A percentile compares a stretch with the other conserved stretches of the same genome.
Conservation (phyloP, 2,329 filamentous ascomycete species). For the Chrysoporthe austroafricana region DNA sequence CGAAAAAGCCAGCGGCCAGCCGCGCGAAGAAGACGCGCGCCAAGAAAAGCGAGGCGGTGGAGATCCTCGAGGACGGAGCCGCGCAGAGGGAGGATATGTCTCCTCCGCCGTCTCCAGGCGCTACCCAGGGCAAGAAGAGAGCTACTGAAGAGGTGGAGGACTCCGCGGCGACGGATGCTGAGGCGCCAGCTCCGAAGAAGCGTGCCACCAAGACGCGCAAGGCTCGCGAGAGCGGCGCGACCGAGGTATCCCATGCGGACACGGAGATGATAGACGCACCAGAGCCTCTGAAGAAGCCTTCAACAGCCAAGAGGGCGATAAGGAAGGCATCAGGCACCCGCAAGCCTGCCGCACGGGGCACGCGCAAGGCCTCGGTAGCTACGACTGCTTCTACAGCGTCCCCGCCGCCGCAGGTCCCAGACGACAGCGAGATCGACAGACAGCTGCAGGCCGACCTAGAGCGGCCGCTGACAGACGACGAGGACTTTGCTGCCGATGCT, state of each 20-base stretch:
- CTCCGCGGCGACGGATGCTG: slow-evolving; percentile 45
- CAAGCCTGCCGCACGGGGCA: slow-evolving; percentile 47
- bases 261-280: slow-evolving; percentile 45
- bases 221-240: slow-evolving; percentile 51
- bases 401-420: slow-evolving; percentile 47
- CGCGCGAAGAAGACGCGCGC: slow-evolving; percentile 51
- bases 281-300: slow-evolving; percentile 37
- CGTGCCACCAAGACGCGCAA: slow-evolving; percentile 55
- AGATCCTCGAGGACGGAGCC: slow-evolving; percentile 45
- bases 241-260: slow-evolving; percentile 46
- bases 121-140: slow-evolving; percentile 63
- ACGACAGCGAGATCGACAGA: slow-evolving; percentile 69
- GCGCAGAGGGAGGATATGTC: slow-evolving; percentile 38
- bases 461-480: slow-evolving; percentile 57
- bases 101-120: slow-evolving; percentile 44
- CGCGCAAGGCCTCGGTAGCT: slow-evolving; percentile 42
- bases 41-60: slow-evolving; percentile 59
- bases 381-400: slow-evolving; percentile 50
- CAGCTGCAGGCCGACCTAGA: slow-evolving; percentile 69
- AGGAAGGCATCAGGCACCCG: slow-evolving; percentile 47
- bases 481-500: slow-evolving; percentile 45
- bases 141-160: slow-evolving; percentile 63
- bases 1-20: slow-evolving; percentile 58
- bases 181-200: slow-evolving; percentile 62
- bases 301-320: slow-evolving; percentile 45